These are phyloP conservation scores for Tuber borchii DNA, from an alignment of 495 filamentous ascomycete genomes.

Conservation along the genomic window DNA sequence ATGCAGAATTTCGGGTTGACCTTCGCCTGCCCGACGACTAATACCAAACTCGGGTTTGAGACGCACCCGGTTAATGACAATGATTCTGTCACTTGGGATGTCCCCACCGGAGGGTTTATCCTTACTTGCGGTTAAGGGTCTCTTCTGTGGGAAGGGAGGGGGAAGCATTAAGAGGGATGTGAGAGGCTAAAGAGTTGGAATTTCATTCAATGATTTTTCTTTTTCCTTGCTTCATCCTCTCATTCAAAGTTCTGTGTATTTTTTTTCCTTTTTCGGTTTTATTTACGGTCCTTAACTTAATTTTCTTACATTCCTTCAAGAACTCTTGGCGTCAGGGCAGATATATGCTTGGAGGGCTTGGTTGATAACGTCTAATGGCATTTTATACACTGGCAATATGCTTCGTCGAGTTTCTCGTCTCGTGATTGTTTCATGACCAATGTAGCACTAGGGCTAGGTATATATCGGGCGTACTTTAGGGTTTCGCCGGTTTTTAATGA, in stretches of 20 bases:
- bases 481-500: no score
- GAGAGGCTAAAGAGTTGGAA: background rate
- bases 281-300: background rate
- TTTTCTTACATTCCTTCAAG: background rate
- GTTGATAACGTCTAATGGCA: background rate
- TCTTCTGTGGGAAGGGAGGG: background rate
- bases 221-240: background rate
- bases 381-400: background rate
- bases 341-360: background rate
- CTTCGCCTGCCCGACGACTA: background rate
- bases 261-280: background rate
- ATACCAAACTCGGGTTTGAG: background rate
- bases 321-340: background rate
- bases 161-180: background rate
- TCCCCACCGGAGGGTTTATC: background rate
- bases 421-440: background rate
- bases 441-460: no score
- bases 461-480: no score
- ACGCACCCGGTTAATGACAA: background rate
- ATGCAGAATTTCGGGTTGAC: background rate
- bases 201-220: background rate
- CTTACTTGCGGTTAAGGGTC: background rate
- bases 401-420: background rate
- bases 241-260: background rate
- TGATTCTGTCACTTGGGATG: background rate